Evolutionary conservation across 1,284 basidiomycete species (phyloP), one percentile per base, ranked within the genome.

Genomic region (Irpex sp.): DNA sequence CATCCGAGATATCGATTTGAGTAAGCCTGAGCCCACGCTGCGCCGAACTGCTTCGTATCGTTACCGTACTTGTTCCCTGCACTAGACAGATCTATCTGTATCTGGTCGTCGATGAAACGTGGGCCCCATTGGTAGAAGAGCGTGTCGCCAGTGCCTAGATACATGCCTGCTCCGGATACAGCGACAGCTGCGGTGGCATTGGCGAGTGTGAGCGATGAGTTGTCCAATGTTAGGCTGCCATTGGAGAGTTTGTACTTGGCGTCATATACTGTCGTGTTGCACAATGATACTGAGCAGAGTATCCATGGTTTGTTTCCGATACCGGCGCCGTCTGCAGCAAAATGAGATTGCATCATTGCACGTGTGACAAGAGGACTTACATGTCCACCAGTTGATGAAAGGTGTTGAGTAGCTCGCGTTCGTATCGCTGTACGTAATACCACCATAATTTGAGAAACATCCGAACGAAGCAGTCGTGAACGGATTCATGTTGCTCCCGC

Each of bases 331-430:
- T 55, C 53, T 55, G 9, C 13, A 55, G 15, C 1, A 9, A 15
- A 55, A 55, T 55, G 26, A 13, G 31, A 26, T 2, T 4, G 9
- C 19, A 35, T 33, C 31, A 55, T 6, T 35, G 31, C 33, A 4
- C 35, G 33, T 15, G 8, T 9, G 21, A 55, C 33, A 15, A 35
- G 26, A 55, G 53, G 9, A 55, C 53, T 55, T 21, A 55, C 53
- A 55, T 33, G 53, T 55, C 53, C 53, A 55, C 53, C 53, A 55
- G 53, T 55, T 55, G 19, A 55, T 55, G 53, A 55, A 55, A 11
- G 53, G 53, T 21, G 53, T 55, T 17, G 9, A 8, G 53, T 17
- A 55, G 31, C 26, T 55, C 33, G 33, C 33, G n/a, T 55, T 55
- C 9, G 53, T 15, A 26, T 55, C 53, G 26, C 53, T 55, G 26